Conservation (phyloP, 495 filamentous ascomycete species). For the Lepidopterella palustris region DNA sequence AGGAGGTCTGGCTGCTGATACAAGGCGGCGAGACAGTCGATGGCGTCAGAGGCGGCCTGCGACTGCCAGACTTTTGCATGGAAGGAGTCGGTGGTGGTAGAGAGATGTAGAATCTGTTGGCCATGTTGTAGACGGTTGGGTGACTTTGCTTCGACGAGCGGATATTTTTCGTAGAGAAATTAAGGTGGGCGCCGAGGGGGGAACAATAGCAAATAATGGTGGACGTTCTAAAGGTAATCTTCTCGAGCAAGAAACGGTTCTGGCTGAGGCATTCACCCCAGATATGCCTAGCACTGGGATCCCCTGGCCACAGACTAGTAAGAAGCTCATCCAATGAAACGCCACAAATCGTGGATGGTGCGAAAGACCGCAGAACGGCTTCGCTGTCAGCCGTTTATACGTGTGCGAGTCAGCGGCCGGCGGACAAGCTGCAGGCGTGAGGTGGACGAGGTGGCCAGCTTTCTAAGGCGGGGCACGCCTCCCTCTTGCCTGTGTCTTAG, state of each 20-base stretch:
- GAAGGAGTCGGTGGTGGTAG: constrained; percentile 17
- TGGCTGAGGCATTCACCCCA: not conserved
- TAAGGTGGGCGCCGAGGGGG: not conserved
- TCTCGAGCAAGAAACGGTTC: not conserved
- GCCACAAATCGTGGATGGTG: no score
- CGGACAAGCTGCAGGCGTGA: constrained; percentile 23
- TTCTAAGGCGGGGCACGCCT: not conserved
- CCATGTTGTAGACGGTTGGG: constrained; percentile 13
- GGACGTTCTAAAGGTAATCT: not conserved
- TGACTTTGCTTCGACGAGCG: not conserved
- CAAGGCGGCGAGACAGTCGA: constrained; percentile 35
- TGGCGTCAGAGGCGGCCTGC: constrained; percentile 33
- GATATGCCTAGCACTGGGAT: not conserved
- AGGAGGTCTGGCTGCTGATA: constrained; percentile 29
- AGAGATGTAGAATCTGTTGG: constrained; percentile 23
- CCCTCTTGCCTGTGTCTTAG: not conserved
- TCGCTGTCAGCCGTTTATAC: constrained; percentile 29
- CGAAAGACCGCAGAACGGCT: no score
- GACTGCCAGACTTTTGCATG: constrained; percentile 17
- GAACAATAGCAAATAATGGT: not conserved
- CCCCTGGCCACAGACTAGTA: not conserved
- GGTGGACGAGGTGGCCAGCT: constrained; percentile 11
- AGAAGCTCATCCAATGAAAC: not conserved
- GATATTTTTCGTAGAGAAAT: not conserved
- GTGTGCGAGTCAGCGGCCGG: constrained; percentile 5